Evolutionary conservation across 257 asterid genomes (phyloP).

Genomic region (Echium plantagineum): DNA sequence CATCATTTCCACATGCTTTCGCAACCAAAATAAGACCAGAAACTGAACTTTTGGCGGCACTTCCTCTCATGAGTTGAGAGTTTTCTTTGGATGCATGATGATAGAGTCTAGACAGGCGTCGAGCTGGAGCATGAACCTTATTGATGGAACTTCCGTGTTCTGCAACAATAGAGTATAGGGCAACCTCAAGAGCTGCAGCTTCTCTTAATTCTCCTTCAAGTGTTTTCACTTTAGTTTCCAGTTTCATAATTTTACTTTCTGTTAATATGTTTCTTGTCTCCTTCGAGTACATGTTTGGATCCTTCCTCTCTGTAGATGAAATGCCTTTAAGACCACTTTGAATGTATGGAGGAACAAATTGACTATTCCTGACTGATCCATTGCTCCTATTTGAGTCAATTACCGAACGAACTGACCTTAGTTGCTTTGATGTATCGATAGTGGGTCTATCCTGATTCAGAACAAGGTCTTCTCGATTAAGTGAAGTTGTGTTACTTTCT

Average conservation of each 20-base stretch:
- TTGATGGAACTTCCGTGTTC: slow-evolving; percentile 71
- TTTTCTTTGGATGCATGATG: slow-evolving; percentile 44
- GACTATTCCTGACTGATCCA: slow-evolving; percentile 28
- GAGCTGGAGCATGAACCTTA: slow-evolving; percentile 86
- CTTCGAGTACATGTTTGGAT: slow-evolving; percentile 22
- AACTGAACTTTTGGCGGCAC: slow-evolving; percentile 56
- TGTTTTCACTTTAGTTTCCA: slow-evolving; percentile 41
- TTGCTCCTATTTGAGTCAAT: slow-evolving; percentile 35
- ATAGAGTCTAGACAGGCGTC: slow-evolving; percentile 73
- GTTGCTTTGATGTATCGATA: slow-evolving; percentile 31
- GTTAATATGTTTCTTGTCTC: slow-evolving; percentile 35
- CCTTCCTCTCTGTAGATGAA: slow-evolving; percentile 21
- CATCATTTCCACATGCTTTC: slow-evolving; percentile 83
- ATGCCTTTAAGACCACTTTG: slow-evolving; percentile 16
- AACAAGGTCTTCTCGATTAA: slow-evolving; percentile 14
- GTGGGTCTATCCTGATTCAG: slow-evolving; percentile 16
- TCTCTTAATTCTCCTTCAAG: slow-evolving; percentile 69
- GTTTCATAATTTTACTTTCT: slow-evolving; percentile 36
- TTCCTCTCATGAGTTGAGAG: slow-evolving; percentile 30
- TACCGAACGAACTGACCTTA: slow-evolving; percentile 52
- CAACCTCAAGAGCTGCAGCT: slow-evolving; percentile 73
- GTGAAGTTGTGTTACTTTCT: slow-evolving; percentile 19
- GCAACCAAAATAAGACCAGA: slow-evolving; percentile 70
- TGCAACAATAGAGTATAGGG: slow-evolving; percentile 65
- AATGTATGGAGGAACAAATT: slow-evolving; percentile 15